Conservation (phyloP, 2,329 filamentous ascomycete genomes). For the Aspergillus persii region DNA sequence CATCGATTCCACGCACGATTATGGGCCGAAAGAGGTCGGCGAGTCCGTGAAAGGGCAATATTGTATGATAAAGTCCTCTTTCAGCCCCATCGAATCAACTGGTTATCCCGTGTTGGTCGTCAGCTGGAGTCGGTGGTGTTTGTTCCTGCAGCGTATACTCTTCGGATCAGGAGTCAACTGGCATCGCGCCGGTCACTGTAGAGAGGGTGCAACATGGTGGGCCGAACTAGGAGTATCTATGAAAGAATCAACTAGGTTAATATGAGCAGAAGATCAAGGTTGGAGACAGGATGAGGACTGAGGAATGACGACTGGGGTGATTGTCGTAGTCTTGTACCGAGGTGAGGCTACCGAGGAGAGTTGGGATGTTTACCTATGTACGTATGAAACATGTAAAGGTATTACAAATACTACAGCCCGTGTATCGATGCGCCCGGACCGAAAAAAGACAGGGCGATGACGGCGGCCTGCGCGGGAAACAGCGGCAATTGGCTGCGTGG, state of each 20-base stretch:
- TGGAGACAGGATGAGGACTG: no score
- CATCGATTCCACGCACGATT: constrained; percentile 12
- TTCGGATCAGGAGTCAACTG: not conserved
- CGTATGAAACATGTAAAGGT: not conserved
- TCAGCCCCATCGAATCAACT: not conserved
- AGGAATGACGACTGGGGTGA: no score
- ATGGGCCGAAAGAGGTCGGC: constrained; percentile 1
- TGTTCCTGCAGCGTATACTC: not conserved
- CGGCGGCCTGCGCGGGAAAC: no score
- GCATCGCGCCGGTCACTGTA: not conserved
- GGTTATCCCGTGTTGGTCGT: not conserved
- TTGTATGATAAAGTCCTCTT: not conserved
- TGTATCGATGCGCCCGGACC: not conserved
- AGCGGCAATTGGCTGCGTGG: constrained; percentile 7
- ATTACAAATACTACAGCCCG: not conserved
- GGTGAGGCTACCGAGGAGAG: no score
- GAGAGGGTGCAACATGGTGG: no score
- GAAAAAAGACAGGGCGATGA: not conserved
- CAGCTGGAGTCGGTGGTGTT: not conserved
- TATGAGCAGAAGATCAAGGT: no score
- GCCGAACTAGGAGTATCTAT: no score
- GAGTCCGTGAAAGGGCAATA: constrained; percentile 1
- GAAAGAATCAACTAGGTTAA: no score
- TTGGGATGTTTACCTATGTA: not conserved
- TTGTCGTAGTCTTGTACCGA: no score